These are phyloP conservation scores for Meira nashicola DNA, from an alignment of 1,284 basidiomycete species.

Conservation along the genomic window DNA sequence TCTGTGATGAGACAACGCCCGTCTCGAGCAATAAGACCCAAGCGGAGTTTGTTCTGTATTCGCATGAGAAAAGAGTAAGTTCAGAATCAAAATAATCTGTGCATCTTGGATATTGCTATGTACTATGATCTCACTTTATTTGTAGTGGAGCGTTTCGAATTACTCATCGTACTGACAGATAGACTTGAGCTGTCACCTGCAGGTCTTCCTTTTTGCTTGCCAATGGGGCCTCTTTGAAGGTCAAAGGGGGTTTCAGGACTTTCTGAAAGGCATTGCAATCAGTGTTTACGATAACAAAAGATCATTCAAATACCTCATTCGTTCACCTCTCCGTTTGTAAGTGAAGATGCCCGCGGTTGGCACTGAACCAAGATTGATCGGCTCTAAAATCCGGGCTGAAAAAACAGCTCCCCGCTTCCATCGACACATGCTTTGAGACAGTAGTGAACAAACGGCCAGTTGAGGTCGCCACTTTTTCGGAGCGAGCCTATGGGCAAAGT, in stretches of 20 bases:
- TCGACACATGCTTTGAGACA: no score
- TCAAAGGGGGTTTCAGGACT: no score
- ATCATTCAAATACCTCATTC: no score
- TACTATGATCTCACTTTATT: neutral
- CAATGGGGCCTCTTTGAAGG: neutral
- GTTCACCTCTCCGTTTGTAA: no score
- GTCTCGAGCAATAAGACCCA: neutral
- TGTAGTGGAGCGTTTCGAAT: neutral
- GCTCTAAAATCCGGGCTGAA: no score
- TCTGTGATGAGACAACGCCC: constrained; percentile 2
- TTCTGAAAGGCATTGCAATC: no score
- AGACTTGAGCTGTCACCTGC: neutral
- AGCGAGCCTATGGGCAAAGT: neutral
- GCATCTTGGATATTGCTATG: neutral
- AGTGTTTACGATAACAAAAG: no score
- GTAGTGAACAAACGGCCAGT: neutral
- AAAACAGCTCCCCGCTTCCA: no score
- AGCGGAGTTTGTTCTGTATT: neutral
- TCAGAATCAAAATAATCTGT: neutral
- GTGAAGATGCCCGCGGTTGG: no score
- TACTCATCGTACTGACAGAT: neutral
- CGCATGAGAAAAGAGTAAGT: neutral
- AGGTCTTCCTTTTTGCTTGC: constrained; percentile 5
- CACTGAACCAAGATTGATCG: no score
- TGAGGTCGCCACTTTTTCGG: neutral